phyloP scores from a whole-genome alignment of 164 flowering plant species.

The Aristolochia californica region DNA sequence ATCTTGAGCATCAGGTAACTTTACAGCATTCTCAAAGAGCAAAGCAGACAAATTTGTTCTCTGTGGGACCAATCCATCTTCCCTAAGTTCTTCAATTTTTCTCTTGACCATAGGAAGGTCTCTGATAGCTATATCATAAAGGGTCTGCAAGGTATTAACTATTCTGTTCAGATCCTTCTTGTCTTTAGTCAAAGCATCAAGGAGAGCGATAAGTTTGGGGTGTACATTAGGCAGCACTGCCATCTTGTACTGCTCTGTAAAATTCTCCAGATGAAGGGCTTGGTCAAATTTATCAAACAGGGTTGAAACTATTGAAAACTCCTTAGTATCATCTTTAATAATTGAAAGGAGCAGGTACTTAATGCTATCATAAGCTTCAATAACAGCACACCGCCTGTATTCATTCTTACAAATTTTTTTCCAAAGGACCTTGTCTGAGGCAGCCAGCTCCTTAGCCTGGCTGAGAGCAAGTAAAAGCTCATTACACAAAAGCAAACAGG shows the following conservation, averaged over 20 bases:
- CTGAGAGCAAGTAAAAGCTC: conserved; percentile 82
- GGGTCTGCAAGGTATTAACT: conserved; percentile 65
- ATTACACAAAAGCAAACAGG: conserved; percentile 79
- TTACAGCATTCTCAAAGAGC: conserved; percentile 69
- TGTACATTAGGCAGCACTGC: conserved; percentile 40
- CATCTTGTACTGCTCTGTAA: conserved; percentile 39
- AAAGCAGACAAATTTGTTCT: conserved; percentile 21
- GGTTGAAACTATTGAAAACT: conserved; percentile 41
- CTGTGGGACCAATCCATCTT: conserved; percentile 47
- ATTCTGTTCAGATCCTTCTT: conserved; percentile 34
- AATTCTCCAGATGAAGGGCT: conserved; percentile 31
- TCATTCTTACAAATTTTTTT: conserved; percentile 58
- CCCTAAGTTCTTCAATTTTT: conserved; percentile 30
- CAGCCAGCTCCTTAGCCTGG: conserved; percentile 60
- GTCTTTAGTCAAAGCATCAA: conserved; percentile 40
- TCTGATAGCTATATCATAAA: conserved; percentile 55
- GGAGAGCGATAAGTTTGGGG: conserved; percentile 41
- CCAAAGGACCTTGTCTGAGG: conserved; percentile 56
- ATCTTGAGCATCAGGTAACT: conserved; percentile 47
- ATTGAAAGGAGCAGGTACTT: conserved; percentile 47
- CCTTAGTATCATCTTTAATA: conserved; percentile 44
- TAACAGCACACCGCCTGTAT: conserved; percentile 76
- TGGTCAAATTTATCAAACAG: conserved; percentile 56
- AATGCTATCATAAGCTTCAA: conserved; percentile 78
- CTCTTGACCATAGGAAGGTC: conserved; percentile 57